Evolutionary conservation across 2,329 filamentous ascomycete species (phyloP).

Genomic region (Aspergillus glaucus): DNA sequence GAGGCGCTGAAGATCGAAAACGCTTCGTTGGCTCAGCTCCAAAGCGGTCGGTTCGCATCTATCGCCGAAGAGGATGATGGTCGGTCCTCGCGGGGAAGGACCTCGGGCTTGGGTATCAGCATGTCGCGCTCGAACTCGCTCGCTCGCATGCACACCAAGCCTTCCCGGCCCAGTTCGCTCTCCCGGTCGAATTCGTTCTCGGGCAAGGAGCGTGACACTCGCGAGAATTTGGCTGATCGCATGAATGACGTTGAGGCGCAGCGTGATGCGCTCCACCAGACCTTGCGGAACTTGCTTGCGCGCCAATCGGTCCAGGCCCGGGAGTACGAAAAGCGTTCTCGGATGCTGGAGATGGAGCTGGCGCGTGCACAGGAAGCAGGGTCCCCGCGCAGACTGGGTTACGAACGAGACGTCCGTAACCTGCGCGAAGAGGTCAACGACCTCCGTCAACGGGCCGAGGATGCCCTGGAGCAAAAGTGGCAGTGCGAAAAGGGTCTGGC

Average conservation of each 20-base stretch:
- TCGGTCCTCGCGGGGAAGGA: slow-evolving; percentile 35
- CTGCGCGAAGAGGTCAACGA: slow-evolving; percentile 79
- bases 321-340: slow-evolving; percentile 76
- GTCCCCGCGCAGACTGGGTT: slow-evolving; percentile 68
- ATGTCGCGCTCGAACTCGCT: slow-evolving; percentile 63
- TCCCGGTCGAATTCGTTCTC: slow-evolving; percentile 53
- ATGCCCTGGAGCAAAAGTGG: slow-evolving; percentile 93
- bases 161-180: slow-evolving; percentile 44
- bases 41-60: slow-evolving; percentile 48
- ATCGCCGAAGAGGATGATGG: slow-evolving; percentile 55
- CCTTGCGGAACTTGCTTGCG: slow-evolving; percentile 76
- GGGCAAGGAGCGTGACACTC: slow-evolving; percentile 53
- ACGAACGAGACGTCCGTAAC: slow-evolving; percentile 73
- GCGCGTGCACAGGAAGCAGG: slow-evolving; percentile 60
- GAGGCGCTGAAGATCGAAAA: slow-evolving; percentile 55
- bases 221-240: slow-evolving; percentile 67
- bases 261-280: slow-evolving; percentile 82
- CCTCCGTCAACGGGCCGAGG: slow-evolving; percentile 79
- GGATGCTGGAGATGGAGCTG: slow-evolving; percentile 68
- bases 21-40: slow-evolving; percentile 42
- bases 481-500: slow-evolving; percentile 85
- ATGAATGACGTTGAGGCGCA: slow-evolving; percentile 92
- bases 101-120: slow-evolving; percentile 46
- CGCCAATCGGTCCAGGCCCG: slow-evolving; percentile 79
- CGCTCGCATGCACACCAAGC: slow-evolving; percentile 48